Evolutionary conservation across 1,139 yeast genomes (phyloP).

Genomic region (Yamadazyma kanchanaburiensis): DNA sequence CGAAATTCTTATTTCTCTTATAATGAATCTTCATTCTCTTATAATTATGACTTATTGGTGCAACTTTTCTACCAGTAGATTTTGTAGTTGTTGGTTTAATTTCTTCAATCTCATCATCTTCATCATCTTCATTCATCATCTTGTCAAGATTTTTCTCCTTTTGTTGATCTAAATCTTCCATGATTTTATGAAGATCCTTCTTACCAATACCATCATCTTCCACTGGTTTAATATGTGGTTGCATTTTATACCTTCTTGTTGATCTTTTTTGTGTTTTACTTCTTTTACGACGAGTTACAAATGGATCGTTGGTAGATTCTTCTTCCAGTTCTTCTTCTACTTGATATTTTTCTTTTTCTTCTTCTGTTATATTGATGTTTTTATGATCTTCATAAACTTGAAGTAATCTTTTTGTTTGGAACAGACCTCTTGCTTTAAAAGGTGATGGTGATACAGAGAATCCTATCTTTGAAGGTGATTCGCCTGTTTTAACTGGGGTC

Average conservation of each 20-base stretch:
- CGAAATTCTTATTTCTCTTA: constrained; percentile 14
- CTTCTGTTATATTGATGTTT: constrained; percentile 17
- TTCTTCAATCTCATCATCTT: constrained; percentile 21
- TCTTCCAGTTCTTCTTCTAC: constrained; percentile 10
- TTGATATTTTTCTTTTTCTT: constrained; percentile 14
- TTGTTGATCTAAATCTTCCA: constrained; percentile 26
- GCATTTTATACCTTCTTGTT: constrained; percentile 58
- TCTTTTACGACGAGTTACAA: constrained; percentile 17
- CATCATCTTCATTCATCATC: constrained; percentile 18
- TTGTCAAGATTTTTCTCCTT: constrained; percentile 19
- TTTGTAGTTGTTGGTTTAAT: constrained; percentile 9
- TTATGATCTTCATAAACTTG: constrained; percentile 37
- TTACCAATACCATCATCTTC: constrained; percentile 24
- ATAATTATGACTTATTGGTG: constrained; percentile 37
- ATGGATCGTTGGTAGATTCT: constrained; percentile 8
- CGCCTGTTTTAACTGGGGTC: constrained; percentile 5
- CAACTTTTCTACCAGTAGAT: constrained; percentile 20
- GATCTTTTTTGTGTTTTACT: constrained; percentile 58
- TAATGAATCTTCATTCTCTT: constrained; percentile 44
- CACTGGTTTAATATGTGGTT: constrained; percentile 28
- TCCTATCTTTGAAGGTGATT: constrained; percentile 6
- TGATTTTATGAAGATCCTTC: constrained; percentile 40
- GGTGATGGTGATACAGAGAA: constrained; percentile 49
- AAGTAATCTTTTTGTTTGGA: constrained; percentile 21
- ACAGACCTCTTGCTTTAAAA: constrained; percentile 33